Percentiles rank a stretch among this genome's conserved stretches.
phyloP scores from a whole-genome alignment of 2,329 filamentous ascomycete genomes.

The Exophiala sp. region DNA sequence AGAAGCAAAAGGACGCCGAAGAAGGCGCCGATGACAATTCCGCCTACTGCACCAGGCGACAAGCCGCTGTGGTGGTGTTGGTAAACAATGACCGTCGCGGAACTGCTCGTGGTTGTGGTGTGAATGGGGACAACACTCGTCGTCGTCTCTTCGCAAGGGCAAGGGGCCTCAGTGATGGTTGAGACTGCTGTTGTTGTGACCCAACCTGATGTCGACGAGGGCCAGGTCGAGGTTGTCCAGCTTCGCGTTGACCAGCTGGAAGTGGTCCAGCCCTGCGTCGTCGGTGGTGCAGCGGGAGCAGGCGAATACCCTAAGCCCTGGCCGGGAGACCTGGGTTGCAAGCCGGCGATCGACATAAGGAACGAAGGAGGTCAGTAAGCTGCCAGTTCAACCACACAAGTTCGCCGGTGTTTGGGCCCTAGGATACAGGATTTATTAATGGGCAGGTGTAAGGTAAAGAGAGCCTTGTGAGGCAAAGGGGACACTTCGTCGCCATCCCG shows the following conservation, averaged over 20 bases:
- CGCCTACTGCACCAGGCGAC: constrained; percentile 17
- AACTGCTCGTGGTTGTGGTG: constrained; percentile 10
- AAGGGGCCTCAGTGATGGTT: constrained; percentile 7
- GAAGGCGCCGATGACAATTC: constrained; percentile 22
- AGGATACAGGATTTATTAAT: too few species aligned
- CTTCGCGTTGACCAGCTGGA: constrained; percentile 2
- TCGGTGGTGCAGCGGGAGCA: background rate
- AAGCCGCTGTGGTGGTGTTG: constrained; percentile 15
- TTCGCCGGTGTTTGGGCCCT: too few species aligned
- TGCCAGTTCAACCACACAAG: background rate
- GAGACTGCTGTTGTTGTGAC: constrained; percentile 1
- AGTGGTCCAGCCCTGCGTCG: background rate
- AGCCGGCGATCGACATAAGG: background rate
- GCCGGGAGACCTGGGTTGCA: constrained; percentile 4
- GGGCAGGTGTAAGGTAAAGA: too few species aligned
- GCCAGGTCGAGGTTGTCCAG: constrained; percentile 4
- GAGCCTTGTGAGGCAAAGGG: too few species aligned
- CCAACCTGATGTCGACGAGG: background rate
- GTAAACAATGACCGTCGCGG: constrained; percentile 10
- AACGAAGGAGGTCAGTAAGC: background rate
- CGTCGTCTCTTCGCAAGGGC: constrained; percentile 2
- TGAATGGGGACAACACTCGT: constrained; percentile 7
- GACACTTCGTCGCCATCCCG: background rate
- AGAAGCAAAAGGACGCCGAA: constrained; percentile 20
- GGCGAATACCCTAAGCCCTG: background rate